These are phyloP conservation scores for Leccinum subgranulosum DNA, from an alignment of 768 basidiomycete species.

Conservation along the genomic window DNA sequence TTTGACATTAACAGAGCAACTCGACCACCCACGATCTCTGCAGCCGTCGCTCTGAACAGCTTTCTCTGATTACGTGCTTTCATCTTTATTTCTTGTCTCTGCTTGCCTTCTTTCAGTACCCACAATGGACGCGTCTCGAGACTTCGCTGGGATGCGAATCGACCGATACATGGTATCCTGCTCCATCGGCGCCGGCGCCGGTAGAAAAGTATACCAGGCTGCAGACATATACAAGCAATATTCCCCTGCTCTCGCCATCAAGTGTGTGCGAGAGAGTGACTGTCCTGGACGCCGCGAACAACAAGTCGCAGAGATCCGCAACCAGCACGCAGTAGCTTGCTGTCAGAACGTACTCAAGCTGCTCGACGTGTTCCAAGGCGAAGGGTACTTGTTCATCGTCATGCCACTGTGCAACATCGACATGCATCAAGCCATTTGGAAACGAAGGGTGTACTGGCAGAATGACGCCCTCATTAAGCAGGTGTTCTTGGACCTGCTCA, in stretches of 20 bases:
- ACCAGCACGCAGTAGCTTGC: slow-evolving; percentile 45
- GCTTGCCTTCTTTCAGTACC: neutral
- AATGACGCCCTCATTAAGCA: no score
- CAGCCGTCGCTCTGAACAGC: no score
- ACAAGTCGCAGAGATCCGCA: slow-evolving; percentile 64
- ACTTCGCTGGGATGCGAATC: slow-evolving; percentile 50
- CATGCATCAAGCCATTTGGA: no score
- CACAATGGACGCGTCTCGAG: slow-evolving; percentile 23
- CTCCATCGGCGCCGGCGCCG: slow-evolving; percentile 70
- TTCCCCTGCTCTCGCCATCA: no score
- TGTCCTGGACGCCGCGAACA: slow-evolving; percentile 40
- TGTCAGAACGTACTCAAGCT: slow-evolving; percentile 61
- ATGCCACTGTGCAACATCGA: no score
- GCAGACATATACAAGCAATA: slow-evolving; percentile 43
- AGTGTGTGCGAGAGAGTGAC: no score
- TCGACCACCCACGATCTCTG: no score
- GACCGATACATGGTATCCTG: slow-evolving; percentile 56
- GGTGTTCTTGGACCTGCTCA: no score
- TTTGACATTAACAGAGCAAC: no score
- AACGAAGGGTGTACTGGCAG: no score
- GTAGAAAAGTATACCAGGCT: slow-evolving; percentile 76
- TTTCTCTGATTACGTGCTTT: no score
- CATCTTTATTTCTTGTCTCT: neutral
- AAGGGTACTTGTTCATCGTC: no score
- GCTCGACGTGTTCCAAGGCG: slow-evolving; percentile 56